A percentile compares a stretch with the other conserved stretches of the same genome.
Evolutionary conservation across 2,329 filamentous ascomycete genomes (phyloP).

Genomic region (Clarireedia monteithiana): DNA sequence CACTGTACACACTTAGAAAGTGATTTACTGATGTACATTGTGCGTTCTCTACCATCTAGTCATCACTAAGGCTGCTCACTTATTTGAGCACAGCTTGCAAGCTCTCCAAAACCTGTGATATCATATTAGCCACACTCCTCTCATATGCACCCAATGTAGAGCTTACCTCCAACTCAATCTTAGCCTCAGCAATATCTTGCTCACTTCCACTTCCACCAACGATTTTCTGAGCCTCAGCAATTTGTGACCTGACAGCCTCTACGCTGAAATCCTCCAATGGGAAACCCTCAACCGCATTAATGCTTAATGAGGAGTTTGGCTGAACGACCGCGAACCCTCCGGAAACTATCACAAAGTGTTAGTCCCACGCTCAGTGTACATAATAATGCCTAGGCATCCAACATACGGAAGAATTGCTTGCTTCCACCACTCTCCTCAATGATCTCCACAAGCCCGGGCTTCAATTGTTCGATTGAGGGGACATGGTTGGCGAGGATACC

Average conservation of each 20-base stretch:
- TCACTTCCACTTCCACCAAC: constrained; percentile 85
- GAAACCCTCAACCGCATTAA: constrained; percentile 96
- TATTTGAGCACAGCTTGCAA: constrained; percentile 77
- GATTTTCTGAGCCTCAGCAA: constrained; percentile 93
- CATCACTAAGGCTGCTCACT: constrained; percentile 20
- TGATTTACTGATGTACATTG: constrained; percentile 29
- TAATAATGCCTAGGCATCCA: neutral
- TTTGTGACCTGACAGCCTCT: constrained; percentile 82
- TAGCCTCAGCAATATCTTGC: constrained; percentile 96
- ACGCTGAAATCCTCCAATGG: constrained; percentile 92
- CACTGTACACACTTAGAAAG: constrained; percentile 23
- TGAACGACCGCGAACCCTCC: constrained; percentile 96
- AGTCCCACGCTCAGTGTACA: neutral
- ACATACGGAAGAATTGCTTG: constrained; percentile 99
- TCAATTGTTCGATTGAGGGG: constrained; percentile 96
- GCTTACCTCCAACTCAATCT: constrained; percentile 94
- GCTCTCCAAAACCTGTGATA: constrained; percentile 66
- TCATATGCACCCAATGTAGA: neutral
- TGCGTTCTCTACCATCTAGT: constrained; percentile 22
- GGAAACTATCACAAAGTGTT: constrained; percentile 58
- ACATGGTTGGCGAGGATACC: constrained; percentile 99
- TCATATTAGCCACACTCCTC: constrained; percentile 31
- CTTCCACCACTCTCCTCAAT: constrained; percentile 80
- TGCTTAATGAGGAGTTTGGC: constrained; percentile 89
- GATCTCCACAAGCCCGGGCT: constrained; percentile 90